phyloP scores from a whole-genome alignment of 2,329 filamentous ascomycete species.

The Bipolaris gigantea region DNA sequence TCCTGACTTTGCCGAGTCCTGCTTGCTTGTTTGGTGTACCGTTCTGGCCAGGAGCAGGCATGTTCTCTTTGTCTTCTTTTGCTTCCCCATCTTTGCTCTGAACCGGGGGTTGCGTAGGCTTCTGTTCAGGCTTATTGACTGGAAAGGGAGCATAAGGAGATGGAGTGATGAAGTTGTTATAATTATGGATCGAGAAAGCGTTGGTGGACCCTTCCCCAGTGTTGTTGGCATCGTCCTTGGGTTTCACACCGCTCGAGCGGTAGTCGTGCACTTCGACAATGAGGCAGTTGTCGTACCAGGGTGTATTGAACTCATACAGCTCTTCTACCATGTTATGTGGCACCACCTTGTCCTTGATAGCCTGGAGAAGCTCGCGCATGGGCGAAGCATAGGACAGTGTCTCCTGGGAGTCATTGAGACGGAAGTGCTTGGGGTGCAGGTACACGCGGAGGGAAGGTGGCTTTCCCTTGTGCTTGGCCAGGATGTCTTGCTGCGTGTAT shows the following conservation, averaged over 20 bases:
- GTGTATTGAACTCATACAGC: slow-evolving; percentile 69
- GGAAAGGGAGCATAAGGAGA: slow-evolving; percentile 81
- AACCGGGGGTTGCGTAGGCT: slow-evolving; percentile 27
- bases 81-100: slow-evolving; percentile 24
- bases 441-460: slow-evolving; percentile 86
- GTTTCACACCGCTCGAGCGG: slow-evolving; percentile 65
- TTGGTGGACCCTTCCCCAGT: slow-evolving; percentile 62
- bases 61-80: slow-evolving; percentile 59
- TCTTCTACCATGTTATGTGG: slow-evolving; percentile 88
- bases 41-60: slow-evolving; percentile 56
- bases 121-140: slow-evolving; percentile 29
- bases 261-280: slow-evolving; percentile 95
- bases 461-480: slow-evolving; percentile 74
- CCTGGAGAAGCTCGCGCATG: slow-evolving; percentile 80
- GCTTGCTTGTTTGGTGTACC: slow-evolving; percentile 50
- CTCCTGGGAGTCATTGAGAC: slow-evolving; percentile 84
- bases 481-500: slow-evolving; percentile 72
- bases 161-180: slow-evolving; percentile 85
- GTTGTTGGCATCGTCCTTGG: slow-evolving; percentile 51
- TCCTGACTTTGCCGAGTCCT: slow-evolving; percentile 62
- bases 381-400: slow-evolving; percentile 91
- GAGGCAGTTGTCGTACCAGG: slow-evolving; percentile 88
- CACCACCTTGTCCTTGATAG: slow-evolving; percentile 73
- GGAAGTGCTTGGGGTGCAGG: slow-evolving; percentile 79
- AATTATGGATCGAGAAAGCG: slow-evolving; percentile 88